These are phyloP conservation scores for Ogataea siamensis DNA, from an alignment of 805 yeast species.

Conservation along the genomic window DNA sequence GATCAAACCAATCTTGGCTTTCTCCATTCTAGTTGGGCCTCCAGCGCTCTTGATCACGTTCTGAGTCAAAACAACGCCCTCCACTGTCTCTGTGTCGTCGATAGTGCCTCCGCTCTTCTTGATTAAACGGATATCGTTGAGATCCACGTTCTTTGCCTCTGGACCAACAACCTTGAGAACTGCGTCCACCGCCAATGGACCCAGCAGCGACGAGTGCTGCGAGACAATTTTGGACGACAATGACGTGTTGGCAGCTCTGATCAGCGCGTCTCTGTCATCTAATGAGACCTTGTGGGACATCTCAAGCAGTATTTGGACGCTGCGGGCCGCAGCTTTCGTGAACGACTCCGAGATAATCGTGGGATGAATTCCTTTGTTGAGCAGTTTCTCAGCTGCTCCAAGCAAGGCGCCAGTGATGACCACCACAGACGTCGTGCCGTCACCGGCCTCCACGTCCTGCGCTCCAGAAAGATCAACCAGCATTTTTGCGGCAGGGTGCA, in stretches of 20 bases:
- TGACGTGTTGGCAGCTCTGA: conserved; percentile 93
- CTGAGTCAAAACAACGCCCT: conserved; percentile 93
- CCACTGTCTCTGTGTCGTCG: conserved; percentile 89
- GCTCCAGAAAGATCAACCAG: conserved; percentile 94
- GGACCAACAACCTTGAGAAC: conserved; percentile 63
- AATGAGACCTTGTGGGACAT: conserved; percentile 84
- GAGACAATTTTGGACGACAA: conserved; percentile 93
- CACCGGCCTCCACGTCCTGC: conserved; percentile 99
- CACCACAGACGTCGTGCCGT: conserved; percentile 97
- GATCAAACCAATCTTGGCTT: conserved; percentile 84
- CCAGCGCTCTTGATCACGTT: conserved; percentile 87
- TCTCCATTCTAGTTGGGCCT: conserved; percentile 92
- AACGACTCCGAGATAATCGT: conserved; percentile 91
- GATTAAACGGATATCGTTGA: conserved; percentile 82
- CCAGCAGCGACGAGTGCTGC: conserved; percentile 79
- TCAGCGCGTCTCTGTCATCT: conserved; percentile 74
- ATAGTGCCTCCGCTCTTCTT: conserved; percentile 97
- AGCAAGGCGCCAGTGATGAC: conserved; percentile 90
- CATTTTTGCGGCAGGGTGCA: conserved; percentile 99
- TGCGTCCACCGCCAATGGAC: conserved; percentile 93
- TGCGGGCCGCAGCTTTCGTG: conserved; percentile 81
- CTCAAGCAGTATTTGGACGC: conserved; percentile 76
- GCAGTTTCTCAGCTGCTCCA: conserved; percentile 90
- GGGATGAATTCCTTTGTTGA: conserved; percentile 92
- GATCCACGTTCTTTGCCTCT: conserved; percentile 67